Percentiles rank a stretch among this genome's conserved stretches.
phyloP scores from a whole-genome alignment of 768 basidiomycete genomes.

The Lanmaoa rubissima region DNA sequence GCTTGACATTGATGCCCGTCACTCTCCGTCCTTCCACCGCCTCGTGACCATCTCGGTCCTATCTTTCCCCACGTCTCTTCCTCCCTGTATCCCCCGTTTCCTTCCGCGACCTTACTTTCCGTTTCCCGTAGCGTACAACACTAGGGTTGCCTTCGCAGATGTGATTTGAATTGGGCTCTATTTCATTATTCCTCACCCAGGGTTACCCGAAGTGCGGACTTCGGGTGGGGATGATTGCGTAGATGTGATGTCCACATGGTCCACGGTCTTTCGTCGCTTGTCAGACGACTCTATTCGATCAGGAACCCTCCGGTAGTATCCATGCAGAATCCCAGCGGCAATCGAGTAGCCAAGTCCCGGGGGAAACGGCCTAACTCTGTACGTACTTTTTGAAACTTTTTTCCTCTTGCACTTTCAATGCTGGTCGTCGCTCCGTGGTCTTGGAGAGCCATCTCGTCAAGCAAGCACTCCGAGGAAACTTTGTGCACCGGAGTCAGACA shows the following conservation, averaged over 20 bases:
- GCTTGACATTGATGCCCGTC: slow-evolving; percentile 27
- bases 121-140: slow-evolving; percentile 28
- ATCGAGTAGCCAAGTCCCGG: not conserved
- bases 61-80: slow-evolving; percentile 12
- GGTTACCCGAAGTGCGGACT: slow-evolving; percentile 2
- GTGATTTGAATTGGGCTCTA: not conserved
- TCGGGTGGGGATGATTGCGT: slow-evolving; percentile 7
- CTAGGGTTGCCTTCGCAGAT: slow-evolving; percentile 31
- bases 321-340: not conserved
- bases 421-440: not conserved
- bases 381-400: not conserved
- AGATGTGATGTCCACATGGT: not conserved
- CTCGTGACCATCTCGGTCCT: not conserved
- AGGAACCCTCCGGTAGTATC: not conserved
- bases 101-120: slow-evolving; percentile 12
- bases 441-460: not conserved
- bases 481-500: not conserved
- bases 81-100: slow-evolving; percentile 12
- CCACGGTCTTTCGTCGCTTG: not conserved
- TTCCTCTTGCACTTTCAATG: not conserved
- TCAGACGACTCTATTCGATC: not conserved
- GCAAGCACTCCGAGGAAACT: not conserved
- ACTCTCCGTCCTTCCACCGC: slow-evolving; percentile 14
- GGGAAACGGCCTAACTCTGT: not conserved
- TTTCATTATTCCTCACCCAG: slow-evolving; percentile 6